These are phyloP conservation scores for Exophiala calicioides DNA, from an alignment of 2,329 filamentous ascomycete genomes.

Conservation along the genomic window DNA sequence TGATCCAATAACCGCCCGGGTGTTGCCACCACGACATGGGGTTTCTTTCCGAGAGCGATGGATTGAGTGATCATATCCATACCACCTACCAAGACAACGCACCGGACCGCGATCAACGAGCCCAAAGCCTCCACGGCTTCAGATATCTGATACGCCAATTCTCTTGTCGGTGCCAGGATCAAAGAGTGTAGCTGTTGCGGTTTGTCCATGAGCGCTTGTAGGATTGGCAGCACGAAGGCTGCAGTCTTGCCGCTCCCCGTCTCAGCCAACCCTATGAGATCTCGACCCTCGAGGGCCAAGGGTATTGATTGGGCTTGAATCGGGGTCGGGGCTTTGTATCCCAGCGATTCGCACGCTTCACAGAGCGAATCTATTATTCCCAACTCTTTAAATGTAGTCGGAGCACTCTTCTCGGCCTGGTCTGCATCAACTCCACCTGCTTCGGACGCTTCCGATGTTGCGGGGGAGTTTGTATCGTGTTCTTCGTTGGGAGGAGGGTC, in stretches of 20 bases:
- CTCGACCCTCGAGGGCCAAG: slow-evolving; percentile 72
- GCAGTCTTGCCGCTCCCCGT: slow-evolving; percentile 96
- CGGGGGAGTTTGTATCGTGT: not conserved
- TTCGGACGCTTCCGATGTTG: slow-evolving; percentile 4
- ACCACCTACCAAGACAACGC: slow-evolving; percentile 83
- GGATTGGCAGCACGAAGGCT: slow-evolving; percentile 88
- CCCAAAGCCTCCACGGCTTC: slow-evolving; percentile 86
- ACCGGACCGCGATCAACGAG: slow-evolving; percentile 81
- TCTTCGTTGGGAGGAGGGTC: slow-evolving; percentile 6
- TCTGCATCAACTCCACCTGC: slow-evolving; percentile 19
- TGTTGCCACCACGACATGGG: slow-evolving; percentile 90
- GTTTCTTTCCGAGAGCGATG: slow-evolving; percentile 92
- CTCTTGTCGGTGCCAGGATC: slow-evolving; percentile 87
- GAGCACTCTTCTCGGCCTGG: slow-evolving; percentile 7
- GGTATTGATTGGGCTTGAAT: slow-evolving; percentile 89
- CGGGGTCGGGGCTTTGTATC: slow-evolving; percentile 82
- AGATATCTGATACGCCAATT: slow-evolving; percentile 88
- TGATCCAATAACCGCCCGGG: slow-evolving; percentile 89
- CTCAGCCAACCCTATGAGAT: slow-evolving; percentile 91
- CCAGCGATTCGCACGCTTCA: slow-evolving; percentile 79
- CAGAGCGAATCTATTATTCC: slow-evolving; percentile 84
- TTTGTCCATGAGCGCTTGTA: slow-evolving; percentile 86
- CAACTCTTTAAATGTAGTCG: slow-evolving; percentile 55
- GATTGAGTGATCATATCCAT: slow-evolving; percentile 93
- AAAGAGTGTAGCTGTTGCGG: slow-evolving; percentile 85